A percentile compares a stretch with the other conserved stretches of the same genome.
Conservation (phyloP, 2,329 filamentous ascomycete species). For the Ascochyta rabiei region DNA sequence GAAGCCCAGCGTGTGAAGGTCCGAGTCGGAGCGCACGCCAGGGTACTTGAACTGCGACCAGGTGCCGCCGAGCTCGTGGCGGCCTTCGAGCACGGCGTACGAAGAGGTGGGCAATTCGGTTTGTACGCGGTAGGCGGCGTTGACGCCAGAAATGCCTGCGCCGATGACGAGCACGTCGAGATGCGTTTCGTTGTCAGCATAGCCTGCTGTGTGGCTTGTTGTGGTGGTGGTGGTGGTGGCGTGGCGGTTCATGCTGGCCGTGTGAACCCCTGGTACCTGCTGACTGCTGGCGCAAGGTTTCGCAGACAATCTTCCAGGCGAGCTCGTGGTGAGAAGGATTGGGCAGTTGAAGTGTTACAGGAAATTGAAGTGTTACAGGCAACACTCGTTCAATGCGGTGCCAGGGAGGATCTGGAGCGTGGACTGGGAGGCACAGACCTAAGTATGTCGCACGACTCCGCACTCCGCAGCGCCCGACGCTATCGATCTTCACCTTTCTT, state of each 20-base stretch:
- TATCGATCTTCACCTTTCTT: not conserved
- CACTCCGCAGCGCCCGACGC: not conserved
- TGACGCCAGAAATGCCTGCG: conserved; percentile 77
- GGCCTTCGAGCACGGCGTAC: conserved; percentile 72
- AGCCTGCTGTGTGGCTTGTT: conserved; percentile 17
- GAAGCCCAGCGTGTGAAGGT: conserved; percentile 63
- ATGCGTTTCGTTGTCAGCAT: conserved; percentile 13
- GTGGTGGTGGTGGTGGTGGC: conserved; percentile 12
- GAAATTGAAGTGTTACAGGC: too few species aligned
- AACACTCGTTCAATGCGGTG: not conserved
- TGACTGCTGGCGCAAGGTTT: not conserved
- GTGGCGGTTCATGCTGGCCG: conserved; percentile 29
- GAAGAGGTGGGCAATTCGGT: conserved; percentile 60
- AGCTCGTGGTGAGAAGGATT: too few species aligned
- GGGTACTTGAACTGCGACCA: conserved; percentile 82
- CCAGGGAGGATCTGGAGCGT: not conserved
- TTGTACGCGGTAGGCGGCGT: conserved; percentile 73
- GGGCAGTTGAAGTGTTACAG: too few species aligned
- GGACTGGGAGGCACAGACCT: not conserved
- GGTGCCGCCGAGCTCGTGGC: conserved; percentile 72
- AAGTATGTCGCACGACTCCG: conserved; percentile 3
- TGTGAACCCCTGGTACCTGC: not conserved
- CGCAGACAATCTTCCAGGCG: too few species aligned
- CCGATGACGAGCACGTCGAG: conserved; percentile 67
- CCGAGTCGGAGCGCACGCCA: conserved; percentile 64